Evolutionary conservation across 2,329 filamentous ascomycete genomes (phyloP).

Genomic region (Fusarium liriodendri): DNA sequence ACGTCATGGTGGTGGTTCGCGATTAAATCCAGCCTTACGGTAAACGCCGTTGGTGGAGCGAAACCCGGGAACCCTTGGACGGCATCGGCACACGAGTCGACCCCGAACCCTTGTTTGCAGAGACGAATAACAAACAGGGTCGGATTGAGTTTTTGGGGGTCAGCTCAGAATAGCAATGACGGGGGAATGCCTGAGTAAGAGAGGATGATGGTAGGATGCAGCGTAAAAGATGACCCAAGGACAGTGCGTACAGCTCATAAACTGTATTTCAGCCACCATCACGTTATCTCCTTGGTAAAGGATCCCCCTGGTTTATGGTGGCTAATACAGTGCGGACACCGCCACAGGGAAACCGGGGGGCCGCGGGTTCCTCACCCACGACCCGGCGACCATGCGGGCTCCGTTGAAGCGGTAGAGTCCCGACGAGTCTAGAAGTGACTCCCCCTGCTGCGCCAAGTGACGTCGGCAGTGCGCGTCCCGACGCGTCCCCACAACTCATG

Average conservation of each 20-base stretch:
- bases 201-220: slow-evolving; percentile 17
- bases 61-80: slow-evolving; percentile 4
- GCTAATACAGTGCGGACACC: slow-evolving; percentile 4
- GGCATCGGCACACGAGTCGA: slow-evolving; percentile 14
- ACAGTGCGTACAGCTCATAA: slow-evolving; percentile 2
- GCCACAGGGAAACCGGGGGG: not conserved
- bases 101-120: slow-evolving; percentile 7
- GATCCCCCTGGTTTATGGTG: not conserved
- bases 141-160: not conserved
- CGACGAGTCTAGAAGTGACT: not conserved
- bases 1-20: slow-evolving; percentile 20
- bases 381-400: not conserved
- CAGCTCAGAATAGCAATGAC: slow-evolving; percentile 30
- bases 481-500: slow-evolving; percentile 34
- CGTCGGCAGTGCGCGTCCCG: slow-evolving; percentile 37
- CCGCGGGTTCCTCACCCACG: slow-evolving; percentile 10
- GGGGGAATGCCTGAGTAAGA: slow-evolving; percentile 19
- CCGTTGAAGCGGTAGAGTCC: not conserved
- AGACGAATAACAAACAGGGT: slow-evolving; percentile 25
- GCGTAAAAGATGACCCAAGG: slow-evolving; percentile 4
- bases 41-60: slow-evolving; percentile 5
- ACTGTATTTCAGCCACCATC: slow-evolving; percentile 15
- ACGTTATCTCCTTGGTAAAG: not conserved
- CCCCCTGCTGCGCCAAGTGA: slow-evolving; percentile 37
- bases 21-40: slow-evolving; percentile 11